Conservation (phyloP, 2,329 filamentous ascomycete species). For the Neopestalotiopsis clavispora region DNA sequence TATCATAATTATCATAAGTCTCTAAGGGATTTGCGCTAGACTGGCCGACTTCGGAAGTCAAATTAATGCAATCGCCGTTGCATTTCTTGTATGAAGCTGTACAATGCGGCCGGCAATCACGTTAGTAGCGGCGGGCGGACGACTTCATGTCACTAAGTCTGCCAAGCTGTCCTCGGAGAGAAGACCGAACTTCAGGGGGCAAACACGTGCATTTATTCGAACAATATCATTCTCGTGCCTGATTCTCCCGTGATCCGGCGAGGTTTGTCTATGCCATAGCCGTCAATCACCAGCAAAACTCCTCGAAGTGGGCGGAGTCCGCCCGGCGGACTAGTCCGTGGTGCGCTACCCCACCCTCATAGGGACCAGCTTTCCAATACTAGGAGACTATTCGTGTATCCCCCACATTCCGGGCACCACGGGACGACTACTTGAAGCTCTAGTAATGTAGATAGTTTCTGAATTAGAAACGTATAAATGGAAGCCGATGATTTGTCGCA, state of each 20-base stretch:
- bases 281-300: not conserved
- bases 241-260: not conserved
- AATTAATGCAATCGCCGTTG: too few species aligned
- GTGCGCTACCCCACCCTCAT: not conserved
- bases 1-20: too few species aligned
- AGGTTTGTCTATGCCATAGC: not conserved
- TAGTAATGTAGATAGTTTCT: not conserved
- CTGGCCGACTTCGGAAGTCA: too few species aligned
- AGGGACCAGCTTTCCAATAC: not conserved
- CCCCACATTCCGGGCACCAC: not conserved
- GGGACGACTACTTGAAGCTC: not conserved
- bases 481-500: not conserved
- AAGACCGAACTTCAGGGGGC: not conserved
- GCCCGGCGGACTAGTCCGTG: not conserved
- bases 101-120: too few species aligned
- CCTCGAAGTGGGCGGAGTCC: not conserved
- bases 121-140: not conserved
- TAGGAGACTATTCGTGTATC: not conserved
- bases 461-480: not conserved
- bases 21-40: too few species aligned
- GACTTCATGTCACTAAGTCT: not conserved
- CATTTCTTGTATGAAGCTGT: too few species aligned
- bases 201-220: not conserved
- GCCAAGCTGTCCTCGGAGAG: not conserved
- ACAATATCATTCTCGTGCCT: not conserved